A percentile compares a stretch with the other conserved stretches of the same genome.
Conservation (phyloP, 2,329 filamentous ascomycete species). For the Apiospora hydei region DNA sequence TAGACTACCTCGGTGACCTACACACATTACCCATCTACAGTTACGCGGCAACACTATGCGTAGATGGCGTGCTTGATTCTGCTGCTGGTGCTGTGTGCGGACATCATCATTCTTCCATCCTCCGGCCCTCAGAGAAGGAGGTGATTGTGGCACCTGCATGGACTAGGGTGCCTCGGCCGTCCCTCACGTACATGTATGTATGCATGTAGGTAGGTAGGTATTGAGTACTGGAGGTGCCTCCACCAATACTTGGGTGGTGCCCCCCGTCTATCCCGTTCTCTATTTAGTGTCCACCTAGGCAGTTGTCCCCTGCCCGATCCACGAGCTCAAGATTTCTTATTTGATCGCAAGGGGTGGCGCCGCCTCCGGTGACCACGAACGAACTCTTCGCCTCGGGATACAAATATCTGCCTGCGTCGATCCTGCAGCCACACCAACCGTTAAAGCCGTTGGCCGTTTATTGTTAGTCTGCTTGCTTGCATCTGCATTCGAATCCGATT, state of each 20-base stretch:
- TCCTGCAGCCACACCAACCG: conserved; percentile 11
- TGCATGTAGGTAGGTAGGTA: neutral
- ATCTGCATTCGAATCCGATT: neutral
- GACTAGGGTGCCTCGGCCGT: conserved; percentile 24
- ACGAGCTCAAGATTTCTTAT: conserved; percentile 12
- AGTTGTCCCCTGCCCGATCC: conserved; percentile 12
- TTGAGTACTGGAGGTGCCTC: conserved; percentile 8
- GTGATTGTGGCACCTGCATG: conserved; percentile 27
- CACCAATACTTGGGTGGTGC: neutral
- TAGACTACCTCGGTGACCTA: neutral
- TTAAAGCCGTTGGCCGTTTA: conserved; percentile 3
- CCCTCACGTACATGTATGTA: neutral
- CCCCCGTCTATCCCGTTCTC: neutral
- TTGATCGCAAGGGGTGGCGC: conserved; percentile 21
- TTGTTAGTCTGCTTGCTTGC: conserved; percentile 2
- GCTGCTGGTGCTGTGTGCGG: neutral
- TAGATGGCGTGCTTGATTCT: neutral
- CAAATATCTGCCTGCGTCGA: neutral
- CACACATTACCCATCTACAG: neutral
- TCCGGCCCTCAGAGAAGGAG: conserved; percentile 2
- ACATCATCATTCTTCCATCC: neutral
- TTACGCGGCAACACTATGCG: neutral
- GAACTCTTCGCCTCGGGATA: neutral
- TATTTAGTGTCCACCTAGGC: conserved; percentile 11
- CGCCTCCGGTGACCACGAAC: neutral